Evolutionary conservation across 1,284 basidiomycete genomes (phyloP).

Genomic region (Ustilago lituana): DNA sequence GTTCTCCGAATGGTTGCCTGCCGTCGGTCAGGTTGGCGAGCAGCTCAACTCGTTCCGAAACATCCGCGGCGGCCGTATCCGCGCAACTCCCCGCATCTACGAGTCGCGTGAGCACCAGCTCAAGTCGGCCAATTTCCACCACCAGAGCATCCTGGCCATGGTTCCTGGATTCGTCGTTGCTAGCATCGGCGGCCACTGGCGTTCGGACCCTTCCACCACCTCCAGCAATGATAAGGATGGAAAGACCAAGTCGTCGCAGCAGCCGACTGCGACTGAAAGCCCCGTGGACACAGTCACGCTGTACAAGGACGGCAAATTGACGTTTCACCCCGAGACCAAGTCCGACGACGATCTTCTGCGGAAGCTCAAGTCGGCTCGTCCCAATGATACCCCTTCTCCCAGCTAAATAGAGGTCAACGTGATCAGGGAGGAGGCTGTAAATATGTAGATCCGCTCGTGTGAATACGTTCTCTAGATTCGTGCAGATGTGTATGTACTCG

Average conservation of each 20-base stretch:
- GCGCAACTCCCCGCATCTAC: conserved; percentile 70
- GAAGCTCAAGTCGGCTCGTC: conserved; percentile 17
- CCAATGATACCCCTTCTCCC: background rate
- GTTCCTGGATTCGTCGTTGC: conserved; percentile 63
- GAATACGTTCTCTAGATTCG: conserved; percentile 1
- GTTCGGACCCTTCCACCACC: conserved; percentile 70
- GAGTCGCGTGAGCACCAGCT: conserved; percentile 61
- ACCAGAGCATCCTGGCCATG: conserved; percentile 78
- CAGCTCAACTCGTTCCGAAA: conserved; percentile 54
- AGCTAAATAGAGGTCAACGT: background rate
- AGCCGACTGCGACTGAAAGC: conserved; percentile 16
- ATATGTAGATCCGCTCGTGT: conserved; percentile 8
- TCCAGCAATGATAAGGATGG: background rate
- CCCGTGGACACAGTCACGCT: conserved; percentile 42
- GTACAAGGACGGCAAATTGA: conserved; percentile 74
- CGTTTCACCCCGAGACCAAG: conserved; percentile 84
- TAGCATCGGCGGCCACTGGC: conserved; percentile 59
- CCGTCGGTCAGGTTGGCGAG: conserved; percentile 70
- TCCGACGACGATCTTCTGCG: conserved; percentile 60
- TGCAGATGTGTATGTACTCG: background rate
- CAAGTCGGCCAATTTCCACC: conserved; percentile 65
- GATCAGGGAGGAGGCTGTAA: conserved; percentile 19
- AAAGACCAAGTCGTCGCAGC: background rate
- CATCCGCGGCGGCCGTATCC: conserved; percentile 76
- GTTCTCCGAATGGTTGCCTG: conserved; percentile 77